Percentiles rank a stretch among this genome's conserved stretches.
These are phyloP conservation scores for Huiozyma sinensis DNA, from an alignment of 805 yeast species.

Conservation along the genomic window DNA sequence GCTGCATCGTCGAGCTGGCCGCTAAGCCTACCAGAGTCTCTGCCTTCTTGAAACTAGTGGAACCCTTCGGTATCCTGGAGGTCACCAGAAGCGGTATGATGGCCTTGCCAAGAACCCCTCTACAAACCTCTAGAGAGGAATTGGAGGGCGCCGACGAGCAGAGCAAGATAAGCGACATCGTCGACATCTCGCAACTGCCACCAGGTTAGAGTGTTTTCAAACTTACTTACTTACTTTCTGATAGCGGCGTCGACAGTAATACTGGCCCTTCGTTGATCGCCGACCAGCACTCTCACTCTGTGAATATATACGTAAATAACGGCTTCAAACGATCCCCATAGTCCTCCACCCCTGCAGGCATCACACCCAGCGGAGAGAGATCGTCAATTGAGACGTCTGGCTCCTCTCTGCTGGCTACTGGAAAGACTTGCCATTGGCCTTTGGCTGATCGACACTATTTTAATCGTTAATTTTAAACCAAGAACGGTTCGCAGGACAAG, in stretches of 20 bases:
- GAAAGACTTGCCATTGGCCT: no score
- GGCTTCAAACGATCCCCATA: no score
- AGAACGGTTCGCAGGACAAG: no score
- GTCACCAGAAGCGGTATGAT: slow-evolving; percentile 97
- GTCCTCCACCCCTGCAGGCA: no score
- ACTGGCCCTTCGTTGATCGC: neutral
- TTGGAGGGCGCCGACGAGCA: slow-evolving; percentile 45
- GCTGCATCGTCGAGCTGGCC: slow-evolving; percentile 85
- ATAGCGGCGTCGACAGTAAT: neutral
- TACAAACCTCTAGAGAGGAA: slow-evolving; percentile 43
- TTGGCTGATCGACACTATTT: no score
- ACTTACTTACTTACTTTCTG: neutral
- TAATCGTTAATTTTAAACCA: no score
- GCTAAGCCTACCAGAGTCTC: slow-evolving; percentile 90
- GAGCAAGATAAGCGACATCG: slow-evolving; percentile 45
- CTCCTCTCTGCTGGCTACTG: no score
- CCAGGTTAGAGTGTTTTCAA: slow-evolving; percentile 56
- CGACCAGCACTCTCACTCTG: no score
- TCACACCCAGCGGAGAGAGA: no score
- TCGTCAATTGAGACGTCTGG: no score
- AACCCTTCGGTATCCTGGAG: slow-evolving; percentile 94
- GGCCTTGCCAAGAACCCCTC: slow-evolving; percentile 94
- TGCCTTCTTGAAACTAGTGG: slow-evolving; percentile 76
- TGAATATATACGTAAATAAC: no score
- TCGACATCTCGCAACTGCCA: slow-evolving; percentile 83